phyloP scores from a whole-genome alignment of 176 grass and related monocot species.

The Triticum timopheevii region DNA sequence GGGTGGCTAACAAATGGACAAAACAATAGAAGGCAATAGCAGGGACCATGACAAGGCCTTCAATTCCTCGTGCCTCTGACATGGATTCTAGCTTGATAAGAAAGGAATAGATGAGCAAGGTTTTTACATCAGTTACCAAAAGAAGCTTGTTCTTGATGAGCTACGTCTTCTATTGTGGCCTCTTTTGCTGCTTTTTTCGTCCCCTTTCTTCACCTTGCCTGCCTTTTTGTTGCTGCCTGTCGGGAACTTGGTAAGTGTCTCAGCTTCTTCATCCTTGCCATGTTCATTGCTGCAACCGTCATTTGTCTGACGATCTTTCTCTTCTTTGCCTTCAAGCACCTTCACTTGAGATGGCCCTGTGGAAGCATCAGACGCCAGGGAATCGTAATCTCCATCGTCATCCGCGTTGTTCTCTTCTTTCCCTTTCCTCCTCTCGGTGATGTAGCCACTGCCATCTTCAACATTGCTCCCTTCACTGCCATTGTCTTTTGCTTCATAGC shows the following conservation, averaged over 20 bases:
- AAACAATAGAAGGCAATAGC: conserved; percentile 20
- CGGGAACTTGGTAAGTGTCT: conserved; percentile 40
- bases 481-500: conserved; percentile 24
- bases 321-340: conserved; percentile 36
- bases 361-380: conserved; percentile 88
- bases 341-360: conserved; percentile 59
- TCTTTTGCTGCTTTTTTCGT: conserved; percentile 39
- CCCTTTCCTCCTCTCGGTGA: conserved; percentile 19
- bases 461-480: conserved; percentile 36
- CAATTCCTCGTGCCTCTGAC: conserved; percentile 7
- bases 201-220: conserved; percentile 44
- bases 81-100: conserved; percentile 26
- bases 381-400: conserved; percentile 61
- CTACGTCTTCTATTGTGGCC: conserved; percentile 42
- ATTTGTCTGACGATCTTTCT: conserved; percentile 28
- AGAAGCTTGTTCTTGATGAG: conserved; percentile 48
- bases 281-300: conserved; percentile 2
- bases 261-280: conserved; percentile 3
- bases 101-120: conserved; percentile 4
- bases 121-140: conserved; percentile 39
- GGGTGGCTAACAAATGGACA: conserved; percentile 23
- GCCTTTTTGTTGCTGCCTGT: conserved; percentile 37
- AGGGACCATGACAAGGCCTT: conserved; percentile 19
- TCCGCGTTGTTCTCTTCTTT: conserved; percentile 1
- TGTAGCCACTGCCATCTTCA: conserved; percentile 33